Conservation (phyloP, 2,329 filamentous ascomycete genomes). For the Colletotrichum sp. region DNA sequence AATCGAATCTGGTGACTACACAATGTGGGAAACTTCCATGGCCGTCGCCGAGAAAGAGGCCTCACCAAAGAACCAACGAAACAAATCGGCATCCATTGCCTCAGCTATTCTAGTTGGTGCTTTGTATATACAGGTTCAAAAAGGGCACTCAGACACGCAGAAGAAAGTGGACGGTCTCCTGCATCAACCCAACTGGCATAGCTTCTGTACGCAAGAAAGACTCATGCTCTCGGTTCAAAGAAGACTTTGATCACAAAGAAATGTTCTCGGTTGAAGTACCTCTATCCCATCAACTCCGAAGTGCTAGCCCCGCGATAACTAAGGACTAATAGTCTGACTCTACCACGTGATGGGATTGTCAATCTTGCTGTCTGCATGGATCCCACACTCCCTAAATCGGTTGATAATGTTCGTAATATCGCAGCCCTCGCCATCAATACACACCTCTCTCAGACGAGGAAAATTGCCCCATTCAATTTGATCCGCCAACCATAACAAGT, state of each 20-base stretch:
- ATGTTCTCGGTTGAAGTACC: not conserved
- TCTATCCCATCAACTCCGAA: not conserved
- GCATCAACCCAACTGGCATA: not conserved
- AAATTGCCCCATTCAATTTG: not conserved
- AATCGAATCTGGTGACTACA: not conserved
- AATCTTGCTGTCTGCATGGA: not conserved
- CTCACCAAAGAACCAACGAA: not conserved
- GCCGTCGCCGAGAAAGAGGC: not conserved
- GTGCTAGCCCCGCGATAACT: not conserved
- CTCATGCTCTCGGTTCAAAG: not conserved
- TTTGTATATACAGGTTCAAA: not conserved
- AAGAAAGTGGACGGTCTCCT: not conserved
- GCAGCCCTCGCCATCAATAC: not conserved
- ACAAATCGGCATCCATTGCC: not conserved
- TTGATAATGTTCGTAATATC: not conserved
- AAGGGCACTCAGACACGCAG: not conserved
- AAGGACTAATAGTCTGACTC: not conserved
- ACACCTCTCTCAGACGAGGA: not conserved
- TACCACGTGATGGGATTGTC: not conserved
- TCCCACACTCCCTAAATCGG: not conserved
- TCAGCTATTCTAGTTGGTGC: not conserved
- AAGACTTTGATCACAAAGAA: not conserved
- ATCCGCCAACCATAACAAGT: not conserved
- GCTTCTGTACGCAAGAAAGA: not conserved
- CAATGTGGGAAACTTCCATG: not conserved